Percentiles rank a stretch among this genome's conserved stretches.
phyloP scores from a whole-genome alignment of 495 filamentous ascomycete genomes.

The Penicillium cinerascens region DNA sequence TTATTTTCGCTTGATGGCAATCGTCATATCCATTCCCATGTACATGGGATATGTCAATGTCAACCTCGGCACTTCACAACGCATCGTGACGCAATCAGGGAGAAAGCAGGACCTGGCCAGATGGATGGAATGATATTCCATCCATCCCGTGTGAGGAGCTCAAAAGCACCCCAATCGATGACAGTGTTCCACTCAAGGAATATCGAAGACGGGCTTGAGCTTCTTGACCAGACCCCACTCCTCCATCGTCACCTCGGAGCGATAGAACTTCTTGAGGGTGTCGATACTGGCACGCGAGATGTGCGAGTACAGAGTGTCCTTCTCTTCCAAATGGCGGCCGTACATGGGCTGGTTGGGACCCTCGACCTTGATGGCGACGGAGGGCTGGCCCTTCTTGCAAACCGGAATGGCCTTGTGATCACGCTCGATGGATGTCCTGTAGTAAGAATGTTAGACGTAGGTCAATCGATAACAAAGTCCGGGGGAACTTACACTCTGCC shows the following conservation, averaged over 20 bases:
- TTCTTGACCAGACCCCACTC: constrained; percentile 92
- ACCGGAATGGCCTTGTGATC: constrained; percentile 92
- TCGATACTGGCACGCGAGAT: constrained; percentile 89
- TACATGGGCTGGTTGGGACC: constrained; percentile 92
- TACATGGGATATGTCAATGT: neutral
- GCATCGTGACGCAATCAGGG: neutral
- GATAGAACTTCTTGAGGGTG: constrained; percentile 93
- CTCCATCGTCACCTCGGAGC: constrained; percentile 83
- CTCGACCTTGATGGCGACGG: constrained; percentile 97
- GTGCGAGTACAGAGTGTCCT: constrained; percentile 79
- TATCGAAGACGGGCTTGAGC: constrained; percentile 91
- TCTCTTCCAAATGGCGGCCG: constrained; percentile 92
- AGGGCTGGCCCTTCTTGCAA: constrained; percentile 94
- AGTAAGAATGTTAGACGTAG: neutral
- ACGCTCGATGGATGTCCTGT: constrained; percentile 86
- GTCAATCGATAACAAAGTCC: neutral
- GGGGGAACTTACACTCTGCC: constrained; percentile 85
- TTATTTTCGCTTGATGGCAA: constrained; percentile 19
- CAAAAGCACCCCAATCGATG: neutral
- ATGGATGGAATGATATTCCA: neutral
- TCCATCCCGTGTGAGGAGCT: neutral
- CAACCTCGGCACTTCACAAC: neutral
- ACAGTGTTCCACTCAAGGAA: constrained; percentile 51
- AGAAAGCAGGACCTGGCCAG: neutral
- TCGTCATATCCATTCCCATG: constrained; percentile 11